Evolutionary conservation across 2,329 filamentous ascomycete genomes (phyloP), one percentile per base, ranked within the genome.

Genomic region (Penicillium sclerotigenum): DNA sequence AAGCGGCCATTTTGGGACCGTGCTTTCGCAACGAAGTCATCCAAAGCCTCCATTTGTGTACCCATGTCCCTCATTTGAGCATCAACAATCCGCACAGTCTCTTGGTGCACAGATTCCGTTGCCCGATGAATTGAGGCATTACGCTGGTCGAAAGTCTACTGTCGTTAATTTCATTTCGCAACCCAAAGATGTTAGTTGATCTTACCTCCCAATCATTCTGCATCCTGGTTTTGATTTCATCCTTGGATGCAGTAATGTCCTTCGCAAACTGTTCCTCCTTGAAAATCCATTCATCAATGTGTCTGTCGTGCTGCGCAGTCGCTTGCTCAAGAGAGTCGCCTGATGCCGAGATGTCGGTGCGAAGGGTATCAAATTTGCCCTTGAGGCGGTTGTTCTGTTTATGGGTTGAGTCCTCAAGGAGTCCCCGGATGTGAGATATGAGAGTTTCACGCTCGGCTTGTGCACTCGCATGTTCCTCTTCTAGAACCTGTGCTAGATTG

Each of bases 1-100:
- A 96, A 91, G 18, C 80, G 79, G 29, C 87, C 84, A 71, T 96
- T 97, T 67, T 95, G 88, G 1, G 83, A 84, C 58, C 87, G 85
- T 47, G 95, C 91, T 31, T 89, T 86, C 31, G 87, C 83, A 37
- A 97, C 91, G 65, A 97, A 96, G 62, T 93, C 90, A 67, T 97
- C 93, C 8, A 99, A 82, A 1, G 90, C 89, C 54, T 87, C 84
- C 83, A 99, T 92, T 73, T 97, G 91, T n/a, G 81, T 83, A 58
- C 89, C 87, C 69, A 99, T 88, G 63, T 96, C 90, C 54, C 84
- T 82, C 77, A 95, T 89, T 75, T 99, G 94, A 55, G 89, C 87
- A 67, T 93, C 89, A 13, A 97, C 92, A 56, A 95, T 93, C 7
- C 87, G 87, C 29, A 96, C 85, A 0, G 93, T 97, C 74, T 96